phyloP scores from a whole-genome alignment of 129 eudicot species.

The Centrapalus pauciflorus region DNA sequence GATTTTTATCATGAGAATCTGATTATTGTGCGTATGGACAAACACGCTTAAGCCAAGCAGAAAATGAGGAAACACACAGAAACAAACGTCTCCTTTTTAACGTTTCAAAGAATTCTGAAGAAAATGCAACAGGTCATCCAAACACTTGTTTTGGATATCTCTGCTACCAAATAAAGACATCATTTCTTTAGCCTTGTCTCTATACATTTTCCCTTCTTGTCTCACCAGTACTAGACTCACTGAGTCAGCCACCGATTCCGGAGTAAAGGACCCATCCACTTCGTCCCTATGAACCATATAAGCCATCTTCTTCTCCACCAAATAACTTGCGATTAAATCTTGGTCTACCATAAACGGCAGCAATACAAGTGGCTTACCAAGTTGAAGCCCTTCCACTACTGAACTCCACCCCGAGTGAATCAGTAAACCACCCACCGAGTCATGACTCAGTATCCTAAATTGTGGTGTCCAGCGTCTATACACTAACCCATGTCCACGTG shows the following conservation, averaged over 20 bases:
- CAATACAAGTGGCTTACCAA: conserved; percentile 16
- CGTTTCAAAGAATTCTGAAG: not conserved
- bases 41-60: no score
- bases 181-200: conserved; percentile 22
- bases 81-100: no score
- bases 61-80: no score
- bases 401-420: conserved; percentile 24
- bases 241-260: conserved; percentile 23
- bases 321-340: conserved; percentile 19
- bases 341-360: conserved; percentile 11
- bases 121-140: conserved; percentile 11
- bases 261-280: conserved; percentile 26
- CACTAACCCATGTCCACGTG: conserved; percentile 27
- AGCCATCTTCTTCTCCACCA: conserved; percentile 24
- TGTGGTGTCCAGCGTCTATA: conserved; percentile 30
- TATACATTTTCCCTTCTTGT: conserved; percentile 22
- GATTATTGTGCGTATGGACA: no score
- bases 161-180: not conserved
- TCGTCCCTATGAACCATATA: conserved; percentile 16
- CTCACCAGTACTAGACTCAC: conserved; percentile 24
- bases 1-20: no score
- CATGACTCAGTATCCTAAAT: conserved; percentile 31
- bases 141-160: conserved; percentile 5
- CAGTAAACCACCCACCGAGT: conserved; percentile 31
- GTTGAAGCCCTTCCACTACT: conserved; percentile 15